Evolutionary conservation across 1,284 basidiomycete species (phyloP), one percentile per base, ranked within the genome.

Genomic region (Heterobasidion occidentale): DNA sequence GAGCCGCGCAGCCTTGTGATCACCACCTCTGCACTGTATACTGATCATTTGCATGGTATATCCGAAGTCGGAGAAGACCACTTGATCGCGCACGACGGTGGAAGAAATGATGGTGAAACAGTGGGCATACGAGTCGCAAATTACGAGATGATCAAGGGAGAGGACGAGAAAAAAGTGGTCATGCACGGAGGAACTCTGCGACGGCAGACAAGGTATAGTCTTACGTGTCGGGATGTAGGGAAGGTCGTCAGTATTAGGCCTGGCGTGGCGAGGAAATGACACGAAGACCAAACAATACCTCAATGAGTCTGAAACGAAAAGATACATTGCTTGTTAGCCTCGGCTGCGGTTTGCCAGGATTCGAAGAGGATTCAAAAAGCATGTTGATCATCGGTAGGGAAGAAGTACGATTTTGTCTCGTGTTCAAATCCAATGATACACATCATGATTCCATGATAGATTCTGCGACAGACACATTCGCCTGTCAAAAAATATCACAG

Each of bases 161-260:
- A 73, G 46, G 65, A 64, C 48, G 71, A 70, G 36, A 67, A 70
- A 48, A 67, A 70, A 33, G 72, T 70, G 11, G 64, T 86, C 46
- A 57, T 61, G 45, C 65, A 73, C 33, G 81, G 81, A 14, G 78
- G 77, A 15, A 67, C 68, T 15, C 72, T 92, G 65, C 68, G 69
- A 58, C 75, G 94, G 60, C 72, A 72, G 7, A 79, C 78, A 35
- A 74, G 94, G 64, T 81, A 90, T 55, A 96, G 92, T 70, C 70
- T 97, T 64, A 97, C 94, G 1, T 97, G 92, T 69, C 79, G 94
- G 51, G 90, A 91, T 65, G 90, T 94, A 7, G 77, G 77, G 59
- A 86, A 79, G 64, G 83, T 90, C 15, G 66, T 65, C 38, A 63
- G 63, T 14, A 17, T 61, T n/a, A 19, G 49, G 6, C 8, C 52